phyloP scores from a whole-genome alignment of 768 basidiomycete species.

The Lentinula lateritia region DNA sequence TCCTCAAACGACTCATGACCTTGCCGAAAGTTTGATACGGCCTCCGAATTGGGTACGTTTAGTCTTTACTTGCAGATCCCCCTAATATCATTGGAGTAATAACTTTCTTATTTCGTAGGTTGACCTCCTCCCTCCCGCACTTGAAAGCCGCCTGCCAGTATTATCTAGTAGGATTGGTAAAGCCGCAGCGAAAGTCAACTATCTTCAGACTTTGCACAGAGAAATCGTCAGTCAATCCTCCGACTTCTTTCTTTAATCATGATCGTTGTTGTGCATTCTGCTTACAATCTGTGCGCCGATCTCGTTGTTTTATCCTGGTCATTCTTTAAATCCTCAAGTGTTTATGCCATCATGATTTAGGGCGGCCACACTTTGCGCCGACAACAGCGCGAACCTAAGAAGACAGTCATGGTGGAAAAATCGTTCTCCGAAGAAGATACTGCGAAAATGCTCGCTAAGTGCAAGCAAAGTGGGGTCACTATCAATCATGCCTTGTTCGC shows the following conservation, averaged over 20 bases:
- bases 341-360: constrained; percentile 15
- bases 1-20: constrained; percentile 15
- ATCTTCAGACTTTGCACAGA: constrained; percentile 34
- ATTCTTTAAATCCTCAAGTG: too few species aligned
- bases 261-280: not conserved
- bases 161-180: constrained; percentile 17
- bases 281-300: not conserved
- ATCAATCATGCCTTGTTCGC: constrained; percentile 58
- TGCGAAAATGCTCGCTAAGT: constrained; percentile 43
- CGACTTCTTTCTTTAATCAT: not conserved
- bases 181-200: constrained; percentile 45
- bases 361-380: constrained; percentile 54
- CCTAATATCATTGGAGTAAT: not conserved
- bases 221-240: constrained; percentile 32
- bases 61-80: not conserved
- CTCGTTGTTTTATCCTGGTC: not conserved
- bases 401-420: constrained; percentile 25
- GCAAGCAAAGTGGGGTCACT: constrained; percentile 55
- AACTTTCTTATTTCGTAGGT: constrained; percentile 2
- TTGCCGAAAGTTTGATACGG: constrained; percentile 13
- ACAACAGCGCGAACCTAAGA: constrained; percentile 27
- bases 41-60: constrained; percentile 16
- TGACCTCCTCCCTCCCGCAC: constrained; percentile 19
- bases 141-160: constrained; percentile 20
- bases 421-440: constrained; percentile 27